Evolutionary conservation across 2,329 filamentous ascomycete genomes (phyloP), one percentile per base, ranked within the genome.

Genomic region (Verticillium alfalfae): DNA sequence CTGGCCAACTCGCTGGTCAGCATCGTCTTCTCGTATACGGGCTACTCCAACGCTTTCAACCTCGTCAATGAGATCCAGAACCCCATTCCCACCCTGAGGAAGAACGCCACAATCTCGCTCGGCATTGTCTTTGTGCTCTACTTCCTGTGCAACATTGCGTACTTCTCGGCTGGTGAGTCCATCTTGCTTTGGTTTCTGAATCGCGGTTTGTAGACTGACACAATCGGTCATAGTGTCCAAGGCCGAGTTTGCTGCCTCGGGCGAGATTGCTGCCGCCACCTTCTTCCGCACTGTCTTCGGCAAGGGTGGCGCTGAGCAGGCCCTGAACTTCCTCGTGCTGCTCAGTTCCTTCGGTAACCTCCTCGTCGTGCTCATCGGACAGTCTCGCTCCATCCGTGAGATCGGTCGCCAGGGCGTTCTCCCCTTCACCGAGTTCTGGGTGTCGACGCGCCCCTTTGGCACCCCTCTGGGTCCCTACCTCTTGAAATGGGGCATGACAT

Each of bases 51-150:
- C 64, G 82, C 84, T 0, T 88, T 88, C 72, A 86, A 86, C 63
- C 78, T 88, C 3, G 82, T 84, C 61, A 86, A 86, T 59, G 85
- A 88, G 70, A 81, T 87, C 65, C 81, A 84, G 77, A 82, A 86
- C 63, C 86, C 86, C 0, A 76, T 88, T 36, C 81, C 78, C 37
- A 82, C 80, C 0, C 77, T 88, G 22, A 81, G 81, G 57, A 79
- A 71, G 67, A 77, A 79, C 63, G 84, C 78, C 7, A 75, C 79
- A 2, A 67, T 80, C 2, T 84, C 84, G 0, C 72, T 88, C 1
- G 56, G 80, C 0, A 69, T 83, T 0, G 83, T 87, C 1, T 78
- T 82, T 0, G 70, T 81, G 0, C 71, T 88, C 0, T 88, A 87
- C 69, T 76, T 86, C 16, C 71, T 88, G 1, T 83, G 80, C 63